Conservation (phyloP, 345 rosid species). For the Zanthoxylum bungeanum region DNA sequence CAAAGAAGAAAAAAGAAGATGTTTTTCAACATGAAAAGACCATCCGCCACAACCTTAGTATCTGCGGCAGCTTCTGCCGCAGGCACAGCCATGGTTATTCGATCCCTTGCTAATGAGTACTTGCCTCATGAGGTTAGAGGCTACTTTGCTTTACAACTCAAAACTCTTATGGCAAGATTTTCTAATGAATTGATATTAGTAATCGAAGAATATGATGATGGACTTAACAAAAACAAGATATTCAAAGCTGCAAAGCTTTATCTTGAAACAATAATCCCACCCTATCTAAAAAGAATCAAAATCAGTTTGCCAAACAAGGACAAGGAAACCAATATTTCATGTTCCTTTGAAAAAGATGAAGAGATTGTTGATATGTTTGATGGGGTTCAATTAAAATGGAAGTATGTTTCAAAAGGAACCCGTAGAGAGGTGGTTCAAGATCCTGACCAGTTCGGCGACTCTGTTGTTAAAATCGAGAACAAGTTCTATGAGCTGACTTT, state of each 20-base stretch:
- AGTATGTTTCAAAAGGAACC: background rate
- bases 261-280: constrained; percentile 27
- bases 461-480: background rate
- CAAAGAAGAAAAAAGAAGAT: too few relatives aligned
- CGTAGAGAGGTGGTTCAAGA: background rate
- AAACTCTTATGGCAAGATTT: background rate
- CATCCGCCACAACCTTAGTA: background rate
- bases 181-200: background rate
- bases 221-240: background rate
- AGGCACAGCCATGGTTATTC: background rate
- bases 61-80: background rate
- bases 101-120: background rate
- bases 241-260: constrained; percentile 32
- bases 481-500: constrained; percentile 24
- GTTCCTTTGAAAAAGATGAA: constrained; percentile 17
- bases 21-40: background rate
- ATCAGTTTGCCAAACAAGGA: background rate
- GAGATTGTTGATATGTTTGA: constrained; percentile 2
- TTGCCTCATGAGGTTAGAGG: background rate
- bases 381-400: constrained; percentile 29
- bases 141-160: background rate
- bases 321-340: constrained; percentile 6
- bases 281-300: background rate
- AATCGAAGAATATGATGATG: background rate
- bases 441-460: too few relatives aligned